Conservation (phyloP, 2,329 filamentous ascomycete genomes). For the Clonostachys sp. region DNA sequence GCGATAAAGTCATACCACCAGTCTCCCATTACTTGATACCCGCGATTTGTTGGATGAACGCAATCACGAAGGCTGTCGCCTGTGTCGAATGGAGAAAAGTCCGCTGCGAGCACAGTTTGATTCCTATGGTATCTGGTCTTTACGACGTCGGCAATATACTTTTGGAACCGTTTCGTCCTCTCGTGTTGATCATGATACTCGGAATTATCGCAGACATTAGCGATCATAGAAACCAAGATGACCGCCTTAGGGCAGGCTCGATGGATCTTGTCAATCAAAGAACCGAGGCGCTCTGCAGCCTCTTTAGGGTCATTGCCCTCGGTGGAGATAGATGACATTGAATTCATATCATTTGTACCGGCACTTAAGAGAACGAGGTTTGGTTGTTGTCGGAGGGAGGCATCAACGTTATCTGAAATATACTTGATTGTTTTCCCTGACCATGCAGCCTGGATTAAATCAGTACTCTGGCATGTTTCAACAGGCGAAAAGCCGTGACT, state of each 20-base stretch:
- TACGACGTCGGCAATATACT: conserved; percentile 20
- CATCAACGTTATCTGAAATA: conserved; percentile 20
- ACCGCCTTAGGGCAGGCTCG: conserved; percentile 22
- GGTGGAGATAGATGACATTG: conserved; percentile 12
- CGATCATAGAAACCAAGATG: conserved; percentile 26
- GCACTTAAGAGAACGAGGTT: conserved; percentile 28
- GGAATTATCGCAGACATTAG: conserved; percentile 16
- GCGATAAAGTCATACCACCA: conserved; percentile 28
- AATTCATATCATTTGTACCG: conserved; percentile 32
- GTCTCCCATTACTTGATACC: conserved; percentile 23
- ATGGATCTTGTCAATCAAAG: conserved; percentile 23
- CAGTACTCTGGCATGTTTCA: background rate
- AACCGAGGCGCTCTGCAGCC: conserved; percentile 19
- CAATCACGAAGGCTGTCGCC: conserved; percentile 13
- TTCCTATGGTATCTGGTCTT: conserved; percentile 13
- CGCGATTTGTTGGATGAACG: conserved; percentile 25
- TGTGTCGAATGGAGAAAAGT: conserved; percentile 20
- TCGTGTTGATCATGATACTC: conserved; percentile 8
- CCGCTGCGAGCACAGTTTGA: conserved; percentile 20
- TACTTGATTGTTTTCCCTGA: conserved; percentile 27
- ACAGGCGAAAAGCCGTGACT: conserved; percentile 1
- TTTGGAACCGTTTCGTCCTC: conserved; percentile 15
- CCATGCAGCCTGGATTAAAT: conserved; percentile 22
- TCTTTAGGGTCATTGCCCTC: conserved; percentile 23
- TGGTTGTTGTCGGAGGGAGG: conserved; percentile 23